phyloP scores from a whole-genome alignment of 164 flowering plant species.

The Magnolia kwangsiensis region DNA sequence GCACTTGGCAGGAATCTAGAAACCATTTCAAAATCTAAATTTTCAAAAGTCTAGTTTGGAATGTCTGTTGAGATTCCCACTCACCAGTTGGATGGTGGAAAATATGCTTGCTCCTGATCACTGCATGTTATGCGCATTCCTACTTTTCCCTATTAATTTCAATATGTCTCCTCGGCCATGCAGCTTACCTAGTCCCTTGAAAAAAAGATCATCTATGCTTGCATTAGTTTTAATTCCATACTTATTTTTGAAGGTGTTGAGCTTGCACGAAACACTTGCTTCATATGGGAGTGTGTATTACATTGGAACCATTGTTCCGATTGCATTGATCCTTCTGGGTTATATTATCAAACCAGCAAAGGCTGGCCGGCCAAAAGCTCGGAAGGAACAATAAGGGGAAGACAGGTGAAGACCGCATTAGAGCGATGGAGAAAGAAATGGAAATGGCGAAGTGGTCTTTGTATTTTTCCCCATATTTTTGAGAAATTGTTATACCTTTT shows the following conservation, averaged over 20 bases:
- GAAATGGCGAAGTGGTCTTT: neutral
- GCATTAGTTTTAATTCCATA: neutral
- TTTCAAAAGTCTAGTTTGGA: neutral
- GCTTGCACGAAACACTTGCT: constrained; percentile 77
- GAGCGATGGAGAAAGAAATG: neutral
- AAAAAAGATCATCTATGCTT: neutral
- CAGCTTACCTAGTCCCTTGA: neutral
- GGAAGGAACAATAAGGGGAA: constrained; percentile 54
- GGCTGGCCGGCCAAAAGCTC: constrained; percentile 57
- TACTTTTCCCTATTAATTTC: neutral
- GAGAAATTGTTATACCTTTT: neutral
- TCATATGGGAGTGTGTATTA: constrained; percentile 74
- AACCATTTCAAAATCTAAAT: too few relatives aligned
- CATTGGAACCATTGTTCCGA: constrained; percentile 69
- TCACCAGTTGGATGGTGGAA: neutral
- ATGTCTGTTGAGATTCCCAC: neutral
- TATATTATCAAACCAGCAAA: constrained; percentile 58
- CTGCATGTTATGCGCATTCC: too few relatives aligned
- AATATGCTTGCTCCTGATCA: neutral
- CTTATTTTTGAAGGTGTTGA: constrained; percentile 54
- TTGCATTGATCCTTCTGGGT: constrained; percentile 56
- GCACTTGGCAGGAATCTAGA: neutral
- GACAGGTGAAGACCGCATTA: neutral
- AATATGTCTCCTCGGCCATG: neutral
- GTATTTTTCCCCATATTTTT: neutral